Evolutionary conservation across 345 rosid genomes (phyloP).

Genomic region (Eucalyptus erythrocorys): DNA sequence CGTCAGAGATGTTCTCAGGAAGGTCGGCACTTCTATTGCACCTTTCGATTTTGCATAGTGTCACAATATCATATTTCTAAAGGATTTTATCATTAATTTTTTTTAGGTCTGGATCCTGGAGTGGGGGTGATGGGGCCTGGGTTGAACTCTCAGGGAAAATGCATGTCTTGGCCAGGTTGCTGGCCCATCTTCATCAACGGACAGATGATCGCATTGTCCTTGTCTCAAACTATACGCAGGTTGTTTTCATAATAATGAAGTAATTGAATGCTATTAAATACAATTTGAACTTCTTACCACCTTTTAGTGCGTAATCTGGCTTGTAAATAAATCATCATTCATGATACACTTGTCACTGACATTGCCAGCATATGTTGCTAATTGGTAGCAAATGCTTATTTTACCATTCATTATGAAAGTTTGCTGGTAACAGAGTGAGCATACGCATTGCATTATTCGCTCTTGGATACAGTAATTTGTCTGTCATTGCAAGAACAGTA

Average conservation of each 20-base stretch:
- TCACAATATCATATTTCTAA: not conserved
- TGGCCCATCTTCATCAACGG: conserved; percentile 68
- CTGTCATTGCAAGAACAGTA: not conserved
- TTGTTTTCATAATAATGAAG: not conserved
- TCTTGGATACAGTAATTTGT: not conserved
- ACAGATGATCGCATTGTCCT: conserved; percentile 94
- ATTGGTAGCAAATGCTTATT: not conserved
- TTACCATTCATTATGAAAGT: not conserved
- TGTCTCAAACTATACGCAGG: conserved; percentile 98
- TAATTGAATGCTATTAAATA: not conserved
- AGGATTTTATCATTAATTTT: not conserved
- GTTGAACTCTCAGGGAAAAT: conserved; percentile 97
- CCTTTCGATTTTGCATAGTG: not conserved
- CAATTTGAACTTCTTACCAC: not conserved
- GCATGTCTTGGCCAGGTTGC: conserved; percentile 88
- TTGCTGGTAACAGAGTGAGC: not conserved
- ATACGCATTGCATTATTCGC: not conserved
- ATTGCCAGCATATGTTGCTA: not conserved
- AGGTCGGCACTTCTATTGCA: conserved; percentile 30
- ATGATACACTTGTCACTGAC: not conserved
- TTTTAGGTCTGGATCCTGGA: conserved; percentile 89
- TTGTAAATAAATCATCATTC: not conserved
- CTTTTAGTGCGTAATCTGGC: not conserved
- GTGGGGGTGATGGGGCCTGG: conserved; percentile 95
- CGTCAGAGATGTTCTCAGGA: conserved; percentile 91